These are phyloP conservation scores for Metschnikowia matae DNA, from an alignment of 805 yeast genomes.

Conservation along the genomic window DNA sequence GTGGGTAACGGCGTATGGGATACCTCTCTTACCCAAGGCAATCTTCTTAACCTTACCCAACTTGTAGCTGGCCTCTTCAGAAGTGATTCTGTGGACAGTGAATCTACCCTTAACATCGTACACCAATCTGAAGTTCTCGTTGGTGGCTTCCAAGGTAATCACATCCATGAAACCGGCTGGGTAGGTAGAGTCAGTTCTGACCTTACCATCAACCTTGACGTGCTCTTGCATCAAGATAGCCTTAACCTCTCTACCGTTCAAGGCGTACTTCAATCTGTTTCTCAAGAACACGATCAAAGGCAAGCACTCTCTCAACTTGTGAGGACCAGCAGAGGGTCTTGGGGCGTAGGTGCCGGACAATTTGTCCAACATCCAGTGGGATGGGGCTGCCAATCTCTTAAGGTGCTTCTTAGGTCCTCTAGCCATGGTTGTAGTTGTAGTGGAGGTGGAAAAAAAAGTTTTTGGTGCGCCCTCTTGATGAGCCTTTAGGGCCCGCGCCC, in stretches of 20 bases:
- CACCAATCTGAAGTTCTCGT: slow-evolving; percentile 90
- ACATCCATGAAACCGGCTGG: slow-evolving; percentile 34
- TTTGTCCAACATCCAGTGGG: slow-evolving; percentile 38
- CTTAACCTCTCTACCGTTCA: slow-evolving; percentile 34
- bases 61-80: slow-evolving; percentile 98
- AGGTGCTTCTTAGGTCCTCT: slow-evolving; percentile 59
- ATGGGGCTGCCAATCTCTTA: slow-evolving; percentile 36
- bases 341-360: slow-evolving; percentile 36
- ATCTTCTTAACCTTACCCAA: slow-evolving; percentile 97
- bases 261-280: slow-evolving; percentile 33
- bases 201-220: slow-evolving; percentile 34
- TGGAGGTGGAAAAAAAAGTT: slow-evolving; percentile 18
- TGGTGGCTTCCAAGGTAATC: slow-evolving; percentile 30
- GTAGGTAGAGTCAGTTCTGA: slow-evolving; percentile 31
- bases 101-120: slow-evolving; percentile 99
- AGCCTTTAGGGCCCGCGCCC: slow-evolving; percentile 9
- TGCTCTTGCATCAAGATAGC: slow-evolving; percentile 32
- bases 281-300: slow-evolving; percentile 32
- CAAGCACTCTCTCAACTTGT: slow-evolving; percentile 33
- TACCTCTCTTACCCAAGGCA: slow-evolving; percentile 96
- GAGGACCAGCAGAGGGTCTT: slow-evolving; percentile 34
- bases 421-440: slow-evolving; percentile 43
- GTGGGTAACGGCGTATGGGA: slow-evolving; percentile 98
- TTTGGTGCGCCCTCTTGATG: slow-evolving; percentile 4
- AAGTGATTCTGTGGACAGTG: slow-evolving; percentile 98